phyloP scores from a whole-genome alignment of 805 yeast species.

The Ogataea polymorpha region DNA sequence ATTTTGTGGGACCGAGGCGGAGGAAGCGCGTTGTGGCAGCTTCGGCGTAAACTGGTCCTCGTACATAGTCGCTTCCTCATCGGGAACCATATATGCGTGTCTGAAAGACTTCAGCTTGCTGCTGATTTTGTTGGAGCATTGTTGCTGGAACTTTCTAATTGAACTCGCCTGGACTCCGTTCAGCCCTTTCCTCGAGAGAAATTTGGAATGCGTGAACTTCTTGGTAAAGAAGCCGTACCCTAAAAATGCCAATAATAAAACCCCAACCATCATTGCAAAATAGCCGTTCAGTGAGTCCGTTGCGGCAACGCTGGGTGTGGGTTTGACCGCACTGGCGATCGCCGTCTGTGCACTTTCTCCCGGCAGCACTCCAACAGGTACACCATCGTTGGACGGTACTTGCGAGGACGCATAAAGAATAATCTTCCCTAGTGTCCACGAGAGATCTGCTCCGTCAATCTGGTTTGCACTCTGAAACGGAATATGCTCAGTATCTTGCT shows the following conservation, averaged over 20 bases:
- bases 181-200: constrained; percentile 2
- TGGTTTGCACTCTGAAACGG: constrained; percentile 82
- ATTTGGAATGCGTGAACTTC: constrained; percentile 2
- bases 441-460: constrained; percentile 78
- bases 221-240: constrained; percentile 12
- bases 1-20: constrained; percentile 4
- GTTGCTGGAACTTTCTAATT: constrained; percentile 4
- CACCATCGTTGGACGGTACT: constrained; percentile 33
- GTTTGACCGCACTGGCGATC: neutral
- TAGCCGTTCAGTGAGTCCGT: constrained; percentile 7
- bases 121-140: constrained; percentile 11
- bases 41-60: constrained; percentile 11
- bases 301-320: neutral
- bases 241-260: constrained; percentile 14
- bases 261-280: constrained; percentile 12
- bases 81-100: constrained; percentile 14
- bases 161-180: constrained; percentile 4
- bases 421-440: constrained; percentile 95
- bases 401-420: constrained; percentile 77
- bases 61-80: constrained; percentile 15
- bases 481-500: constrained; percentile 36
- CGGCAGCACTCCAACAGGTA: constrained; percentile 38
- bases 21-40: constrained; percentile 18
- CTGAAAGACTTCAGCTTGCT: constrained; percentile 10
- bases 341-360: constrained; percentile 26